These are phyloP conservation scores for Nevesoporus exiguus DNA, from an alignment of 768 basidiomycete species.

Conservation along the genomic window DNA sequence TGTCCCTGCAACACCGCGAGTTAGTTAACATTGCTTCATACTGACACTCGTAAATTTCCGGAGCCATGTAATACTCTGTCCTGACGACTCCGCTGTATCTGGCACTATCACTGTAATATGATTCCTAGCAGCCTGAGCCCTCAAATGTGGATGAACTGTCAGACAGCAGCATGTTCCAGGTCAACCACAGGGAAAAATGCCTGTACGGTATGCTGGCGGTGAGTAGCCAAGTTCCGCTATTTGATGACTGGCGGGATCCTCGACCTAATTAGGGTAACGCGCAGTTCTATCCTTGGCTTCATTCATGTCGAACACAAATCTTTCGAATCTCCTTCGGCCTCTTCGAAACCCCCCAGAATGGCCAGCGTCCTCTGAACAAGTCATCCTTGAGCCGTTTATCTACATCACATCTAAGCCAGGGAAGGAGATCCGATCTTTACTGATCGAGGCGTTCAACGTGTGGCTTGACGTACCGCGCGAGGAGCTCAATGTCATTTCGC, in stretches of 20 bases:
- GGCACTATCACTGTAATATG: no score
- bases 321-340: conserved; percentile 20
- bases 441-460: conserved; percentile 89
- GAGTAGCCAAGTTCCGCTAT: no score
- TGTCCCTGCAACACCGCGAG: not conserved
- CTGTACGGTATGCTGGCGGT: no score
- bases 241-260: no score
- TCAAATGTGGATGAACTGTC: no score
- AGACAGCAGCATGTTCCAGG: no score
- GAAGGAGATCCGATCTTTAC: conserved; percentile 83
- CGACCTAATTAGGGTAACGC: no score
- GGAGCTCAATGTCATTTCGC: conserved; percentile 69
- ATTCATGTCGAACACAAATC: conserved; percentile 9
- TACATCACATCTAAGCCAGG: conserved; percentile 85
- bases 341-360: conserved; percentile 21
- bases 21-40: not conserved
- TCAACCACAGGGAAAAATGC: no score
- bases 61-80: not conserved
- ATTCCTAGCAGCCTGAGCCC: no score
- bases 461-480: conserved; percentile 84
- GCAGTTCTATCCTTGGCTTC: not conserved
- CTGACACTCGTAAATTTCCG: not conserved
- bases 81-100: not conserved
- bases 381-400: conserved; percentile 80
- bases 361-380: conserved; percentile 35